Evolutionary conservation across 208 protist genomes (phyloP).

Genomic region (Leishmania tropica): DNA sequence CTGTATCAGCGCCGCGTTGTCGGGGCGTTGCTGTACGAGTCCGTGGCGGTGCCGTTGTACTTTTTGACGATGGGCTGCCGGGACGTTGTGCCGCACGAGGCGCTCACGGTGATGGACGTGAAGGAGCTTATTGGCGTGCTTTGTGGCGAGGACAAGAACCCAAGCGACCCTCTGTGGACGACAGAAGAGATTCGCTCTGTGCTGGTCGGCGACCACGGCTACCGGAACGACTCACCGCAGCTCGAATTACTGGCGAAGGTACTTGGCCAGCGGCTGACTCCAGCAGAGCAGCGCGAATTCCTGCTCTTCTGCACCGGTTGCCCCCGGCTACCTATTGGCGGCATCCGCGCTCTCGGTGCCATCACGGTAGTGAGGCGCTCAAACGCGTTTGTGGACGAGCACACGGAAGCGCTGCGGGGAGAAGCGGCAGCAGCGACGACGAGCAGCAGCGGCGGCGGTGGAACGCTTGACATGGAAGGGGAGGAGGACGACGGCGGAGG

Average conservation of each 20-base stretch:
- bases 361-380: slow-evolving; percentile 90
- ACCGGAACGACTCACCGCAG: slow-evolving; percentile 84
- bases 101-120: slow-evolving; percentile 56
- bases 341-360: slow-evolving; percentile 77
- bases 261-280: slow-evolving; percentile 65
- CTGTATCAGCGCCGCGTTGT: slow-evolving; percentile 66
- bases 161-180: slow-evolving; percentile 77
- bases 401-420: slow-evolving; percentile 14
- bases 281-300: slow-evolving; percentile 84
- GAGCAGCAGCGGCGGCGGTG: slow-evolving; percentile 4
- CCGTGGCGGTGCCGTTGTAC: slow-evolving; percentile 63
- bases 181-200: slow-evolving; percentile 70
- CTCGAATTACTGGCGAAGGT: slow-evolving; percentile 75
- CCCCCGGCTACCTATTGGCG: slow-evolving; percentile 83
- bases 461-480: slow-evolving; percentile 12
- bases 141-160: slow-evolving; percentile 53
- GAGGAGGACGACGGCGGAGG: slow-evolving; percentile 29
- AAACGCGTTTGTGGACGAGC: slow-evolving; percentile 51
- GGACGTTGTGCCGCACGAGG: slow-evolving; percentile 78
- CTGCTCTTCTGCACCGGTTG: slow-evolving; percentile 92
- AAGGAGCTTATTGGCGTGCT: slow-evolving; percentile 68
- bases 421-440: not conserved
- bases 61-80: slow-evolving; percentile 70
- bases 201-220: slow-evolving; percentile 90
- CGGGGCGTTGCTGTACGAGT: slow-evolving; percentile 73